Evolutionary conservation across 208 protist species (phyloP), one percentile per base, ranked within the genome.

Genomic region (Angomonas ambiguus): DNA sequence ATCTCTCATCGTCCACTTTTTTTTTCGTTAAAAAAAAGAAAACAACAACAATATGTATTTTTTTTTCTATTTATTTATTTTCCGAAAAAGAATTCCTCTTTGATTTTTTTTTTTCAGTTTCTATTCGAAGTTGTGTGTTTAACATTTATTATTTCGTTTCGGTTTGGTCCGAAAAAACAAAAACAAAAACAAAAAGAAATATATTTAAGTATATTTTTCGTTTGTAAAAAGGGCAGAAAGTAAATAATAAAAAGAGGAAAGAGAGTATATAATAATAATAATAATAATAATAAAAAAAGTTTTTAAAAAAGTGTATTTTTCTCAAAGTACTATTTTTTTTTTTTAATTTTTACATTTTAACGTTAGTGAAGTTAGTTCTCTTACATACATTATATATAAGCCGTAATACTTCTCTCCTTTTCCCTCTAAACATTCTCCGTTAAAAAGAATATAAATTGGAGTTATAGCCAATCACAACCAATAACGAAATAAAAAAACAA

Each of bases 211-310:
- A 45, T 45, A n/a, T 45, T 45, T 45, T 45, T 45, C 16, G 8
- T 45, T 45, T 45, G 38, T 33, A 60, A 16, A 51, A 27, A 18
- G 63, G 34, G 33, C 56, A 45, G 24, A 48, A 27, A 45, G 24
- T 59, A 48, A 61, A 58, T 18, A 65, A 49, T 34, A 11, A 30
- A 58, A 30, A 41, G 13, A 35, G 60, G 8, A 20, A 51, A 45
- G 38, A 45, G 38, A 45, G 38, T 45, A 45, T 45, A 45, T 45
- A 45, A 45, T n/a, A n/a, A 45, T n/a, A 45, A 45, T 8, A 45
- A 45, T n/a, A n/a, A n/a, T n/a, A 45, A 45, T 45, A 45, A 45
- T 45, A 45, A 45, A 45, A 45, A 45, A 45, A 16, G 16, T 45
- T n/a, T 8, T n/a, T n/a, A 16, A 16, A 45, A n/a, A 45, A 45